Evolutionary conservation across 2,329 filamentous ascomycete species (phyloP).

Genomic region (Phaeosphaeria sp.): DNA sequence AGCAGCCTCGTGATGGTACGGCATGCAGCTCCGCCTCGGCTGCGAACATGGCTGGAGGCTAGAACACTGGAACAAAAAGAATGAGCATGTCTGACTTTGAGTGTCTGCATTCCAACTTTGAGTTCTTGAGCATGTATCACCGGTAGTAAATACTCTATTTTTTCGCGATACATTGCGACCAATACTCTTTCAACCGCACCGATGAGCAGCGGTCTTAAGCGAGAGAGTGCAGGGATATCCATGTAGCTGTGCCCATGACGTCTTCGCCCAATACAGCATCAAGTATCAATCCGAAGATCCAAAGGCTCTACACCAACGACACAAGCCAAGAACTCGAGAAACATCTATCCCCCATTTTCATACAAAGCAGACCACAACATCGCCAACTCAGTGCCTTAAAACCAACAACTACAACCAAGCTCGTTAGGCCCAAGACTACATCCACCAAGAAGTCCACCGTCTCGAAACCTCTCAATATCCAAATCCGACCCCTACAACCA

Average conservation of each 20-base stretch:
- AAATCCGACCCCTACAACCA: no score
- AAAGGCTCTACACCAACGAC: neutral
- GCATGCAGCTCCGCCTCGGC: conserved; percentile 3
- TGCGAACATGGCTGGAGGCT: neutral
- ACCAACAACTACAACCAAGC: no score
- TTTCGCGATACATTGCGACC: neutral
- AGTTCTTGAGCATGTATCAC: neutral
- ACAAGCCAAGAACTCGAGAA: no score
- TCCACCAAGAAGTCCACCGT: no score
- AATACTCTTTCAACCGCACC: neutral
- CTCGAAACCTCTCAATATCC: no score
- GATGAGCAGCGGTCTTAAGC: neutral
- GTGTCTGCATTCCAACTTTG: no score
- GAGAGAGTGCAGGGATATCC: neutral
- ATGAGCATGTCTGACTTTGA: neutral
- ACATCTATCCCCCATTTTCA: no score
- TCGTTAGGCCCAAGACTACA: no score
- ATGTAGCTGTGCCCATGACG: conserved; percentile 3
- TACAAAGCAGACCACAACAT: no score
- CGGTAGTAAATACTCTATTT: neutral
- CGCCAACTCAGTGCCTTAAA: no score
- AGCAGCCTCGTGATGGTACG: conserved; percentile 1
- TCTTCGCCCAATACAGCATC: conserved; percentile 1
- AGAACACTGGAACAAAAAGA: neutral
- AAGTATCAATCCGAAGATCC: neutral